phyloP scores from a whole-genome alignment of 305 asterid genomes.

The Fraxinus xanthoxyloides region DNA sequence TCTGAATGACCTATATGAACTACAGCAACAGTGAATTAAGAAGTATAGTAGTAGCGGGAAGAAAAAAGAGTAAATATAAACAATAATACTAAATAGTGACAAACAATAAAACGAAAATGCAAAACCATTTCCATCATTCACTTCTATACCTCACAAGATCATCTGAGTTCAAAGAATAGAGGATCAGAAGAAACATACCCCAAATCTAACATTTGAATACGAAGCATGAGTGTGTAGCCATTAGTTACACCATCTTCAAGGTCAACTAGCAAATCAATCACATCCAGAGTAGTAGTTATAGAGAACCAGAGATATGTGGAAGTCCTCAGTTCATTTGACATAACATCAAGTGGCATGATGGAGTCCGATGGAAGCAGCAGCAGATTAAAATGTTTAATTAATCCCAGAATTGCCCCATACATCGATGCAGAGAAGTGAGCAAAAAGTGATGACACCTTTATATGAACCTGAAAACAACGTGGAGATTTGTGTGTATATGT shows the following conservation, averaged over 20 bases:
- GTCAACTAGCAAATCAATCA: conserved; percentile 50
- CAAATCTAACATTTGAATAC: conserved; percentile 48
- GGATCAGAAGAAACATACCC: conserved; percentile 50
- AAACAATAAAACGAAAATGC: neutral
- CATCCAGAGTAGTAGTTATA: conserved; percentile 49
- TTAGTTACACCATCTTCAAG: conserved; percentile 61
- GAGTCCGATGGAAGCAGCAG: conserved; percentile 48
- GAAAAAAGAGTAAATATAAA: neutral
- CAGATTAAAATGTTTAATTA: conserved; percentile 38
- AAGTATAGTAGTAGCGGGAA: neutral
- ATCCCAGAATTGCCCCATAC: conserved; percentile 52
- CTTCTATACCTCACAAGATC: neutral
- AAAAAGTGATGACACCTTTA: conserved; percentile 59
- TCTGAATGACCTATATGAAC: conserved; percentile 7
- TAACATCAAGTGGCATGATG: conserved; percentile 27
- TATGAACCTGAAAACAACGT: conserved; percentile 54
- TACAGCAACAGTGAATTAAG: neutral
- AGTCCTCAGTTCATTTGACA: conserved; percentile 34
- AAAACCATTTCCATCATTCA: conserved; percentile 2
- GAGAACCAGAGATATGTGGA: conserved; percentile 53
- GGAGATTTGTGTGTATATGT: neutral
- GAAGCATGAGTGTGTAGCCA: conserved; percentile 51
- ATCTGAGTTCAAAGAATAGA: conserved; percentile 11
- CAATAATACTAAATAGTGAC: neutral
- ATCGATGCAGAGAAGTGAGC: conserved; percentile 68